These are phyloP conservation scores for Anthracocystis walkeri DNA, from an alignment of 1,284 basidiomycete species.

Conservation along the genomic window DNA sequence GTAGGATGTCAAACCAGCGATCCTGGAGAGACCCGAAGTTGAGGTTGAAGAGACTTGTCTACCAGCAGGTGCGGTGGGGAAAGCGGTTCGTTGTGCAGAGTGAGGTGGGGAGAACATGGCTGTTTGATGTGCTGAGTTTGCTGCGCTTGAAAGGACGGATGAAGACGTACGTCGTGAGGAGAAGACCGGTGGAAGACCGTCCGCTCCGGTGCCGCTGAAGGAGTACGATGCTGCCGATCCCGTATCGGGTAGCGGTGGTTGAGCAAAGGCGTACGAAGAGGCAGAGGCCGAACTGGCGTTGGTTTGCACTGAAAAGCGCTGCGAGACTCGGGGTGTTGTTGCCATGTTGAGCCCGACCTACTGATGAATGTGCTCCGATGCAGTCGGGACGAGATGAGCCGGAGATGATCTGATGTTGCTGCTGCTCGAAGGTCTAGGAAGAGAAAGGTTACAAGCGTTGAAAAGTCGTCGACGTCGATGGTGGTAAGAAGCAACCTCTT, in stretches of 20 bases:
- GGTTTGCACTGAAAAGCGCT: slow-evolving; percentile 45
- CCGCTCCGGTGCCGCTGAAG: slow-evolving; percentile 4
- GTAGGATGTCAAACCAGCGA: slow-evolving; percentile 23
- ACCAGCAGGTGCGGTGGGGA: not conserved
- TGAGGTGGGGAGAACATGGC: slow-evolving; percentile 11
- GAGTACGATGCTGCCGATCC: slow-evolving; percentile 24
- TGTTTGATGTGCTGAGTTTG: slow-evolving; percentile 15
- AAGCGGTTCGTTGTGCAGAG: slow-evolving; percentile 4
- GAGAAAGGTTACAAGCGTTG: too few species aligned
- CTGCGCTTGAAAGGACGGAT: slow-evolving; percentile 8
- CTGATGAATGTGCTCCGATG: not conserved
- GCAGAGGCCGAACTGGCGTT: slow-evolving; percentile 18
- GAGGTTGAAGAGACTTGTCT: slow-evolving; percentile 8
- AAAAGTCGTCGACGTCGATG: not conserved
- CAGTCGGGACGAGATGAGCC: not conserved
- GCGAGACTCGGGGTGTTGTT: slow-evolving; percentile 29
- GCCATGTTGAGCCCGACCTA: slow-evolving; percentile 29
- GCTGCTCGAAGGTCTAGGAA: too few species aligned
- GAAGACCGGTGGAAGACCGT: slow-evolving; percentile 24
- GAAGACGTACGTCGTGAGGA: slow-evolving; percentile 27
- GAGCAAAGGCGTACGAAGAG: slow-evolving; percentile 6
- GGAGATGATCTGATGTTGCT: not conserved
- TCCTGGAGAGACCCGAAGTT: not conserved
- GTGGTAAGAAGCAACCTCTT: not conserved
- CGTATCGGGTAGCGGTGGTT: not conserved